Evolutionary conservation across 1,284 basidiomycete species (phyloP), one percentile per base, ranked within the genome.

Genomic region (Blastosporella zonata): DNA sequence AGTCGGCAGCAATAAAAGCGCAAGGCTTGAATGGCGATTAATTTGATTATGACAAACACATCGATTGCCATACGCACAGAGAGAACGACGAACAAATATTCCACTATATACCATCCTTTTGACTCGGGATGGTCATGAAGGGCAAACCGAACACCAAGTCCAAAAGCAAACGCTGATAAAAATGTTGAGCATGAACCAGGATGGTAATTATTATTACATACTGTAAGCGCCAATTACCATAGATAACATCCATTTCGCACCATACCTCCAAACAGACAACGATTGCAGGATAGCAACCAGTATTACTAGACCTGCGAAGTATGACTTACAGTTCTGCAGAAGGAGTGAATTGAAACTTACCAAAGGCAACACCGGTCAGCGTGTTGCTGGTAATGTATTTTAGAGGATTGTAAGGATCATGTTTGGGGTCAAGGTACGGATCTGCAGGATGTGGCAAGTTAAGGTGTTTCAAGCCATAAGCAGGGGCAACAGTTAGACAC

Each of bases 1-100:
- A 89, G 59, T 85, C 77, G 21, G 82, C 79, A 6, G 86, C 86
- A 49, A 89, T 81, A 68, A 88, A 88, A n/a, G 83, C 84, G 56
- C 87, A 88, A 8, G 87, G 84, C 74, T 78, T 31, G 9, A 46
- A 21, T 13, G 29, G 21, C 23, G n/a, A 37, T 33, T 10, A 47
- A 25, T 42, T 21, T 17, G 2, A 27, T 20, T 50, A 13, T 31
- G 20, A 17, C 10, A 50, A 15, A 53, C 54, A 37, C 43, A 21
- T n/a, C 17, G 17, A 17, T 17, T 28, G 6, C 13, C 22, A 12
- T 6, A 65, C 72, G 51, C 54, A 84, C 81, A 6, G 81, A 80
- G n/a, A 86, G 68, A 6, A 84, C 80, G 31, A 84, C 74, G 55
- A 85, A 78, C 8, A 84, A 62, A 56, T 86, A 79, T 62, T 81